A percentile compares a stretch with the other conserved stretches of the same genome.
phyloP scores from a whole-genome alignment of 805 yeast genomes.

The Ogataea glucozyma region DNA sequence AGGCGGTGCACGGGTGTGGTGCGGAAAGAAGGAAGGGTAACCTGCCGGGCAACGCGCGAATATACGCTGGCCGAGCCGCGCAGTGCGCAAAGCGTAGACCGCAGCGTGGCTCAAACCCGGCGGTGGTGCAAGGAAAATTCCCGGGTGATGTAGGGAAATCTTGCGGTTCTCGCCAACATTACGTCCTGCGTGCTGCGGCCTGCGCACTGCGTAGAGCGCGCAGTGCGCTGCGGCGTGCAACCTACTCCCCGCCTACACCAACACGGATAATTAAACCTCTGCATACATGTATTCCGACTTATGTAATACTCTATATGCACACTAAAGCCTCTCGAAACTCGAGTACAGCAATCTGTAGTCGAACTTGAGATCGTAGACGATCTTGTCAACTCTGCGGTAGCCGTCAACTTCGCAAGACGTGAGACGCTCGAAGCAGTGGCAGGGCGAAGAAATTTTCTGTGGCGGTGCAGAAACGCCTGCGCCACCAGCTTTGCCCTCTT shows the following conservation, averaged over 20 bases:
- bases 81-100: no score
- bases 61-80: no score
- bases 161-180: no score
- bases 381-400: conserved; percentile 65
- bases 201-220: neutral
- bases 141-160: no score
- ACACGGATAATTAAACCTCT: neutral
- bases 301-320: neutral
- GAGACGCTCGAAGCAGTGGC: conserved; percentile 31
- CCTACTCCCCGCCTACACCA: no score
- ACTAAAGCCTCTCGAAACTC: conserved; percentile 49
- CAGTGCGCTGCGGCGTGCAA: no score
- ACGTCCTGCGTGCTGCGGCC: no score
- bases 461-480: neutral
- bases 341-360: conserved; percentile 73
- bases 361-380: conserved; percentile 67
- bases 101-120: no score
- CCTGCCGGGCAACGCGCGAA: no score
- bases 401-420: conserved; percentile 39
- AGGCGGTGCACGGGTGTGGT: neutral
- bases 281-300: neutral
- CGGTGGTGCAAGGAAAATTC: no score
- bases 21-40: no score
- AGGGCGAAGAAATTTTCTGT: neutral
- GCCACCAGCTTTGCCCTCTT: conserved; percentile 19